Conservation (phyloP, 805 yeast species). For the Teunomyces aglyptinius region DNA sequence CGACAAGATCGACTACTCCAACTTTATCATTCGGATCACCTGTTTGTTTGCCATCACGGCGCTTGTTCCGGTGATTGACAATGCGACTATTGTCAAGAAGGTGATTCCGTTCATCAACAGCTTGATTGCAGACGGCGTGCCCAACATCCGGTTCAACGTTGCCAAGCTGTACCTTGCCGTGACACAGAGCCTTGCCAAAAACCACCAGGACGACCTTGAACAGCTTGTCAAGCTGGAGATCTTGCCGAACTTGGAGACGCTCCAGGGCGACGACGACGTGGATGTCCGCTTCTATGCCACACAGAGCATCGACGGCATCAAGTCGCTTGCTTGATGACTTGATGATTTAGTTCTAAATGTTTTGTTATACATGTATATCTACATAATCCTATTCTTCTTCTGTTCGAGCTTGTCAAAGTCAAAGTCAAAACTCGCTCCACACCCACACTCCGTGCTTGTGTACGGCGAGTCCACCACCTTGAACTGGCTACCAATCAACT, state of each 20-base stretch:
- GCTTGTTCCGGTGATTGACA: conserved; percentile 67
- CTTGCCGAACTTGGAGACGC: conserved; percentile 60
- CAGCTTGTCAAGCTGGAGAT: conserved; percentile 44
- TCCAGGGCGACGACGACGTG: conserved; percentile 71
- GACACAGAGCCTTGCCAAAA: conserved; percentile 47
- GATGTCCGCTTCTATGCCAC: conserved; percentile 88
- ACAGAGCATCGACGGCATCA: conserved; percentile 49
- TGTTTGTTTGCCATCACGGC: conserved; percentile 85
- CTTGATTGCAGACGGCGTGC: conserved; percentile 77
- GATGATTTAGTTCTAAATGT: not conserved
- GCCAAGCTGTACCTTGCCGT: conserved; percentile 77
- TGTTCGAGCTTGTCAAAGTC: conserved; percentile 43
- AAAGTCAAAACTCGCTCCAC: conserved; percentile 48
- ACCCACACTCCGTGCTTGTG: conserved; percentile 54
- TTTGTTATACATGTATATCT: not conserved
- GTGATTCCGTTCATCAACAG: conserved; percentile 78
- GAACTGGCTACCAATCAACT: conserved; percentile 91
- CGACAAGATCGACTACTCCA: conserved; percentile 50
- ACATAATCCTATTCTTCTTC: conserved; percentile 10
- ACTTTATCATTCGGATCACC: conserved; percentile 90
- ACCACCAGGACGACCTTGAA: conserved; percentile 21
- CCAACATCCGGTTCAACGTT: conserved; percentile 92
- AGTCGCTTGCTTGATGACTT: conserved; percentile 8
- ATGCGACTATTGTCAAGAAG: conserved; percentile 54
- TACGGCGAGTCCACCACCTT: conserved; percentile 89